These are phyloP conservation scores for Camellia lanceoleosa DNA, from an alignment of 148 eudicot genomes.

Conservation along the genomic window DNA sequence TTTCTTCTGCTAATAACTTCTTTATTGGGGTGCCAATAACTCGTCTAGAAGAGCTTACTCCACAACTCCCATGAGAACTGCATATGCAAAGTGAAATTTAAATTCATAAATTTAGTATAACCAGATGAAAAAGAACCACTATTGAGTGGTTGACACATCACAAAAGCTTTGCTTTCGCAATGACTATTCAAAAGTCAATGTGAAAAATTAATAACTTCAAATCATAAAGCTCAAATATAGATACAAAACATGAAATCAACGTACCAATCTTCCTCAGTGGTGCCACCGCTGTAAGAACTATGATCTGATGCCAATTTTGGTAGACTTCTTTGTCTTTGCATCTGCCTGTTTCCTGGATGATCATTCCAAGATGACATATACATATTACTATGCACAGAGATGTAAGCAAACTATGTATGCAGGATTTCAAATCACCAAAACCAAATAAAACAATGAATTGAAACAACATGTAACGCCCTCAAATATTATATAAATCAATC, in stretches of 20 bases:
- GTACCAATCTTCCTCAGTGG: slow-evolving; percentile 42
- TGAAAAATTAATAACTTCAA: neutral
- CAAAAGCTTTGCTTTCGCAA: neutral
- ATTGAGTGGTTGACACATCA: neutral
- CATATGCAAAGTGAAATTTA: slow-evolving; percentile 18
- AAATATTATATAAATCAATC: too few relatives aligned
- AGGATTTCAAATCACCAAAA: slow-evolving; percentile 5
- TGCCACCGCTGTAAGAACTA: slow-evolving; percentile 30
- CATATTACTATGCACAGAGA: neutral
- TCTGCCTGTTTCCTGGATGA: slow-evolving; percentile 40
- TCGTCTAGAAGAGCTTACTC: slow-evolving; percentile 29
- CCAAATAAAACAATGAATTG: slow-evolving; percentile 6
- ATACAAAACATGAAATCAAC: slow-evolving; percentile 10
- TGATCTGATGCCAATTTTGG: slow-evolving; percentile 28
- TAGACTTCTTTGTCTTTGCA: slow-evolving; percentile 25
- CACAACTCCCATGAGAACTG: slow-evolving; percentile 44
- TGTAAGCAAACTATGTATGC: neutral
- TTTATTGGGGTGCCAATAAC: slow-evolving; percentile 53
- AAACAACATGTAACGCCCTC: neutral
- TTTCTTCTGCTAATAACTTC: slow-evolving; percentile 63
- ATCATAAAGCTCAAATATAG: neutral
- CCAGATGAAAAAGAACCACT: neutral
- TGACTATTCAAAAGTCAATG: neutral
- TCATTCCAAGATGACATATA: neutral
- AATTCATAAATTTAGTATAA: neutral